Percentiles rank a stretch among this genome's conserved stretches.
These are phyloP conservation scores for Schizosaccharomyces octosporus DNA, from an alignment of 805 yeast species.

Conservation along the genomic window DNA sequence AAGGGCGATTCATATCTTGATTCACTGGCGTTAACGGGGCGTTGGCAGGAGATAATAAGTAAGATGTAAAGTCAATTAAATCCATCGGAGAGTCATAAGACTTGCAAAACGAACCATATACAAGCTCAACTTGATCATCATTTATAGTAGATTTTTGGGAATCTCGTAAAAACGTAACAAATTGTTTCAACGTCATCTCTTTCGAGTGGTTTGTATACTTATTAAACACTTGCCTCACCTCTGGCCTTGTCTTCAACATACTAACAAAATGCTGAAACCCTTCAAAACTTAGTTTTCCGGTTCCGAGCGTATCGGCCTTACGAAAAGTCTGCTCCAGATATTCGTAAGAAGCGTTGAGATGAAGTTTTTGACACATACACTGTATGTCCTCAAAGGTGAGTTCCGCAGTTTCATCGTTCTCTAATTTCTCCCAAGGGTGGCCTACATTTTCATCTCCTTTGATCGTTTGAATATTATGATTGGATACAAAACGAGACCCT, in stretches of 20 bases:
- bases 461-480: neutral
- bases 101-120: conserved; percentile 16
- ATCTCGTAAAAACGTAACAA: conserved; percentile 13
- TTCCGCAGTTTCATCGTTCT: conserved; percentile 10
- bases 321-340: conserved; percentile 28
- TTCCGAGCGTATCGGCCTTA: conserved; percentile 24
- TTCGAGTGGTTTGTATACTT: neutral
- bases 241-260: conserved; percentile 38
- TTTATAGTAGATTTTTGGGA: conserved; percentile 28
- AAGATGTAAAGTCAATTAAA: conserved; percentile 15
- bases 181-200: neutral
- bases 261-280: conserved; percentile 59
- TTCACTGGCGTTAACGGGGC: conserved; percentile 7
- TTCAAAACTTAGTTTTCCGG: conserved; percentile 34
- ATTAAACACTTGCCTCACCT: conserved; percentile 29
- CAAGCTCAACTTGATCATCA: conserved; percentile 17
- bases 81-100: neutral
- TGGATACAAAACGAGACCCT: conserved; percentile 35
- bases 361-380: conserved; percentile 38
- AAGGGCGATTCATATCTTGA: conserved; percentile 33
- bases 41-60: conserved; percentile 15
- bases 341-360: conserved; percentile 41
- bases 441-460: conserved; percentile 24
- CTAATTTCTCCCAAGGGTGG: neutral
- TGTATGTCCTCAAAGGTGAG: conserved; percentile 40